Percentiles rank a stretch among this genome's conserved stretches.
phyloP scores from a whole-genome alignment of 495 filamentous ascomycete genomes.

The Monascus purpureus region DNA sequence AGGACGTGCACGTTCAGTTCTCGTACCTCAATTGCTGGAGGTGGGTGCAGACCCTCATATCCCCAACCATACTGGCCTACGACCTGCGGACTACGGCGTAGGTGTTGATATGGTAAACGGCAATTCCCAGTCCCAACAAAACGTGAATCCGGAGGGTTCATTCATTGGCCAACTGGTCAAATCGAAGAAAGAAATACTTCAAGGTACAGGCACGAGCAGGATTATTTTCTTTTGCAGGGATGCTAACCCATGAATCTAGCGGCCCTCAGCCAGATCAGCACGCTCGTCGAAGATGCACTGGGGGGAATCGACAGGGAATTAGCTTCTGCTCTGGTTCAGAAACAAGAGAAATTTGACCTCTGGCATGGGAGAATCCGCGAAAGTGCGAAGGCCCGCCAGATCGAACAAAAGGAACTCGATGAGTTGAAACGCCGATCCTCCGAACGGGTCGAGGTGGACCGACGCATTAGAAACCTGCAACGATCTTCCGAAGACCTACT shows the following conservation, averaged over 20 bases:
- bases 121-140: conserved; percentile 33
- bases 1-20: conserved; percentile 79
- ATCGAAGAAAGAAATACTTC: conserved; percentile 31
- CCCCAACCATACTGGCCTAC: conserved; percentile 72
- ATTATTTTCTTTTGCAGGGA: too few relatives aligned
- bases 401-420: conserved; percentile 57
- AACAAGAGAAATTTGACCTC: conserved; percentile 67
- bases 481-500: conserved; percentile 38
- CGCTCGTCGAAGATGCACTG: conserved; percentile 35
- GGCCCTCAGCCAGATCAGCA: conserved; percentile 41
- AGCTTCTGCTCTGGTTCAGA: conserved; percentile 57
- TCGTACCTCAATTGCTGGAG: conserved; percentile 85
- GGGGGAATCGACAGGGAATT: conserved; percentile 60
- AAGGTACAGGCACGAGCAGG: too few relatives aligned
- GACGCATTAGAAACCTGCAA: conserved; percentile 46
- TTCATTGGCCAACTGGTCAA: conserved; percentile 53
- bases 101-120: conserved; percentile 47
- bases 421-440: conserved; percentile 45
- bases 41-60: conserved; percentile 84
- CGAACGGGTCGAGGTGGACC: conserved; percentile 42
- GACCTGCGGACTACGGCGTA: conserved; percentile 84
- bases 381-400: conserved; percentile 60
- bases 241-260: conserved; percentile 35
- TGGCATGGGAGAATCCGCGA: conserved; percentile 66
- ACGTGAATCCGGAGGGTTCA: conserved; percentile 26